A percentile compares a stretch with the other conserved stretches of the same genome.
Evolutionary conservation across 2,329 filamentous ascomycete genomes (phyloP).

Genomic region (Onygenales sp.): DNA sequence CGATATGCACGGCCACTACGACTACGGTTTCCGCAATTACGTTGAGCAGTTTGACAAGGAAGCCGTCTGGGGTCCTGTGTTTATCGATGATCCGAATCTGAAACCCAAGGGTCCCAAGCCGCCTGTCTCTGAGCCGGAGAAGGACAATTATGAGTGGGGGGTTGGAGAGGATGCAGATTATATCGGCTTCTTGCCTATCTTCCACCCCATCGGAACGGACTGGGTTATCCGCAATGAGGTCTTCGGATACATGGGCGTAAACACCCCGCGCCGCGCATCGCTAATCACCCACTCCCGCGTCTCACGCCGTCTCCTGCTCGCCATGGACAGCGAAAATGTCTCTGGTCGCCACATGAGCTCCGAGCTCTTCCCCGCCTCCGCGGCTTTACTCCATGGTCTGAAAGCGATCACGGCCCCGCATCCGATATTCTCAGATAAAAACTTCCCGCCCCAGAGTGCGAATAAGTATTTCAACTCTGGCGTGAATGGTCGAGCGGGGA

Average conservation of each 20-base stretch:
- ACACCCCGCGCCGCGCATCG: constrained; percentile 63
- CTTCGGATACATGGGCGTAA: constrained; percentile 36
- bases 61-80: constrained; percentile 58
- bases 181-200: constrained; percentile 68
- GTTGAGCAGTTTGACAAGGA: constrained; percentile 34
- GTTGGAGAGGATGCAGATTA: constrained; percentile 67
- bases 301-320: constrained; percentile 60
- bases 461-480: constrained; percentile 25
- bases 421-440: constrained; percentile 68
- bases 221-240: constrained; percentile 44
- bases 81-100: constrained; percentile 47
- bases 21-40: constrained; percentile 11
- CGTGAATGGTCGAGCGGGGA: constrained; percentile 21
- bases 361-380: constrained; percentile 69
- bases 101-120: constrained; percentile 55
- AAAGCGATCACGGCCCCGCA: constrained; percentile 72
- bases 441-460: constrained; percentile 42
- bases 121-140: constrained; percentile 46
- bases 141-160: constrained; percentile 67
- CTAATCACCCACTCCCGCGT: constrained; percentile 69
- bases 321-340: constrained; percentile 70
- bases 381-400: constrained; percentile 65
- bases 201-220: constrained; percentile 61
- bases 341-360: constrained; percentile 67
- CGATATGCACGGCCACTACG: constrained; percentile 41